Percentiles rank a stretch among this genome's conserved stretches.
These are phyloP conservation scores for Microglena sp. DNA, from an alignment of 139 green algal genomes.

Conservation along the genomic window DNA sequence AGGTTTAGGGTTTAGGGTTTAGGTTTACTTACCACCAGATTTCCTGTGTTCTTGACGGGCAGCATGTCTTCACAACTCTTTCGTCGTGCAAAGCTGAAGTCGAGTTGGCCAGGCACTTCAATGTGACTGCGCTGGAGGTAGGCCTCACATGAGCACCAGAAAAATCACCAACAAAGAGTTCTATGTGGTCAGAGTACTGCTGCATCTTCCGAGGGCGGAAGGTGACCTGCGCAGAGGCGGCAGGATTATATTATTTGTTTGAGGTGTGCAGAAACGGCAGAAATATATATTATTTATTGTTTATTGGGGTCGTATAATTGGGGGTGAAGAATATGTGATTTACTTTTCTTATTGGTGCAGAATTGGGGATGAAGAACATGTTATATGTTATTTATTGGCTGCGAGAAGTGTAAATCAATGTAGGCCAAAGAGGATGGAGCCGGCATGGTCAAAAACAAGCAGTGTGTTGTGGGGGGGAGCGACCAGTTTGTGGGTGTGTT, in stretches of 20 bases:
- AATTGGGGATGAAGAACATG: not conserved
- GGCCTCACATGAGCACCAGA: slow-evolving; percentile 31
- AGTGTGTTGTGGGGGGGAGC: too few species aligned
- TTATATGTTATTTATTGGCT: too few species aligned
- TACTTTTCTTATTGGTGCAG: not conserved
- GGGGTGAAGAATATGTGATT: too few species aligned
- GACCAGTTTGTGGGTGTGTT: too few species aligned
- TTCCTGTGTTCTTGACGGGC: not conserved
- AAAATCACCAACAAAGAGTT: slow-evolving; percentile 36
- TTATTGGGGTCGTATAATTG: too few species aligned
- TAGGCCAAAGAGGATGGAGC: too few species aligned
- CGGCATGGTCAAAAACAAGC: too few species aligned
- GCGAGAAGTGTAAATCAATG: too few species aligned
- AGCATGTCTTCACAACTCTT: too few species aligned
- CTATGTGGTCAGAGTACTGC: slow-evolving; percentile 44
- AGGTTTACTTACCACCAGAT: not conserved
- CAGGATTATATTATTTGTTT: not conserved
- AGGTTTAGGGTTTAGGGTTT: not conserved
- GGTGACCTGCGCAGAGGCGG: slow-evolving; percentile 47
- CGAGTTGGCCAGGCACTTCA: too few species aligned
- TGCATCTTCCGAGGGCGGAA: slow-evolving; percentile 49
- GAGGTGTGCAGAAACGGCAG: not conserved
- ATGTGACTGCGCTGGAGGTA: slow-evolving; percentile 32
- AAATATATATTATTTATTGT: too few species aligned
- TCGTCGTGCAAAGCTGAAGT: too few species aligned